phyloP scores from a whole-genome alignment of 306 rosid species.

The Vigna trinervia region DNA sequence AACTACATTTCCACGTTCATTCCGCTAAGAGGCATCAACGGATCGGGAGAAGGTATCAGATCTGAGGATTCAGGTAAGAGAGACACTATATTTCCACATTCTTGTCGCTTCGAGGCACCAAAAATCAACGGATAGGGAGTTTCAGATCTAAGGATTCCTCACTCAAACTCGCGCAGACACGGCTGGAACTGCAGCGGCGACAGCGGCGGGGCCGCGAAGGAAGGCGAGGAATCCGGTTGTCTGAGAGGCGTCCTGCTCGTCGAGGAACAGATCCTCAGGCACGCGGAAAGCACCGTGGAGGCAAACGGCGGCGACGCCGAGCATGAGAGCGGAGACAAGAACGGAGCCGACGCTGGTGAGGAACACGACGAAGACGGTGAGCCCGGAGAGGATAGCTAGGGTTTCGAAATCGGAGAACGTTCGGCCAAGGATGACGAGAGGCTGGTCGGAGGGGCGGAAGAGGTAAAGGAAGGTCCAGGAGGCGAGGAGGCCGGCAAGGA shows the following conservation, averaged over 20 bases:
- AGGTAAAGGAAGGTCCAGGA: slow-evolving; percentile 93
- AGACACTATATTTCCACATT: slow-evolving; percentile 29
- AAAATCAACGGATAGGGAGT: slow-evolving; percentile 38
- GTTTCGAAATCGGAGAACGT: slow-evolving; percentile 79
- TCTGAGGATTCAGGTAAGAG: neutral
- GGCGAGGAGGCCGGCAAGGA: slow-evolving; percentile 70
- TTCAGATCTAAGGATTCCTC: slow-evolving; percentile 23
- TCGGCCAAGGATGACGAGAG: slow-evolving; percentile 79
- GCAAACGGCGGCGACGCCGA: slow-evolving; percentile 66
- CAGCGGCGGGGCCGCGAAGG: slow-evolving; percentile 63
- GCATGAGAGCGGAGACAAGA: slow-evolving; percentile 70
- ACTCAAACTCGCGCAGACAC: slow-evolving; percentile 58
- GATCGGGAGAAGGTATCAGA: slow-evolving; percentile 39
- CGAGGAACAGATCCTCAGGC: slow-evolving; percentile 93
- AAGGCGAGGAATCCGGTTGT: slow-evolving; percentile 70
- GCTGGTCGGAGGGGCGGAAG: slow-evolving; percentile 95
- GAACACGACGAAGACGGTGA: slow-evolving; percentile 68
- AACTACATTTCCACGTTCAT: slow-evolving; percentile 17
- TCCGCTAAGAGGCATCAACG: slow-evolving; percentile 17
- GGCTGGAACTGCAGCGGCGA: slow-evolving; percentile 55
- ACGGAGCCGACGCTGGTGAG: slow-evolving; percentile 90
- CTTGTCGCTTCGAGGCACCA: slow-evolving; percentile 23
- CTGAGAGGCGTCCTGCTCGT: slow-evolving; percentile 62
- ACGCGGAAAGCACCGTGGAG: slow-evolving; percentile 83
- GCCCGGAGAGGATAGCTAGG: slow-evolving; percentile 56